phyloP scores from a whole-genome alignment of 441 rosid genomes.

The Kokia cookei region DNA sequence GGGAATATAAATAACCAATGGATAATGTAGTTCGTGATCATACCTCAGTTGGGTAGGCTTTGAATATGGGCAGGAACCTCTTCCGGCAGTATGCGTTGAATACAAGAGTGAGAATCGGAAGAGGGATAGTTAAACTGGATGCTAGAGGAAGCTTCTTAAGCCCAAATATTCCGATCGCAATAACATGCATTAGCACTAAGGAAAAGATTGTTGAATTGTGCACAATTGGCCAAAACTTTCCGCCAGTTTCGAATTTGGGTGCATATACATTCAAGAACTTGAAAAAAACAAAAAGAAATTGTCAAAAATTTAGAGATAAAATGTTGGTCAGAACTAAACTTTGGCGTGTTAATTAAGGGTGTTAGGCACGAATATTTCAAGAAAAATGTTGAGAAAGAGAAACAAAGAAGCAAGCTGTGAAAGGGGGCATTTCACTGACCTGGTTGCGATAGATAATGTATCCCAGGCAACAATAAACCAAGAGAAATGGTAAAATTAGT shows the following conservation, averaged over 20 bases:
- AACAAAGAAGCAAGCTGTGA: not conserved
- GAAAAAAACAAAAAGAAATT: not conserved
- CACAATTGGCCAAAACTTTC: slow-evolving; percentile 86
- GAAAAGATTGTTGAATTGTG: slow-evolving; percentile 76
- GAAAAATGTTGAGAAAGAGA: not conserved
- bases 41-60: slow-evolving; percentile 79
- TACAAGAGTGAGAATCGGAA: slow-evolving; percentile 69
- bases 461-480: slow-evolving; percentile 77
- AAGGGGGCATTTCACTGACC: slow-evolving; percentile 29
- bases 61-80: slow-evolving; percentile 70
- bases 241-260: slow-evolving; percentile 71
- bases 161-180: slow-evolving; percentile 81
- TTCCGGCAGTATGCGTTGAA: slow-evolving; percentile 84
- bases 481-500: slow-evolving; percentile 86
- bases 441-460: slow-evolving; percentile 86
- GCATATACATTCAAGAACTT: slow-evolving; percentile 86
- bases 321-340: not conserved
- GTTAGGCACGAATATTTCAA: not conserved
- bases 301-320: not conserved
- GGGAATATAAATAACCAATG: slow-evolving; percentile 1
- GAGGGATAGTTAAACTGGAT: slow-evolving; percentile 67
- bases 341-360: not conserved
- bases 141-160: slow-evolving; percentile 76
- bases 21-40: not conserved
- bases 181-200: slow-evolving; percentile 77